These are phyloP conservation scores for Verbena officinalis DNA, from an alignment of 257 asterid species.

Conservation along the genomic window DNA sequence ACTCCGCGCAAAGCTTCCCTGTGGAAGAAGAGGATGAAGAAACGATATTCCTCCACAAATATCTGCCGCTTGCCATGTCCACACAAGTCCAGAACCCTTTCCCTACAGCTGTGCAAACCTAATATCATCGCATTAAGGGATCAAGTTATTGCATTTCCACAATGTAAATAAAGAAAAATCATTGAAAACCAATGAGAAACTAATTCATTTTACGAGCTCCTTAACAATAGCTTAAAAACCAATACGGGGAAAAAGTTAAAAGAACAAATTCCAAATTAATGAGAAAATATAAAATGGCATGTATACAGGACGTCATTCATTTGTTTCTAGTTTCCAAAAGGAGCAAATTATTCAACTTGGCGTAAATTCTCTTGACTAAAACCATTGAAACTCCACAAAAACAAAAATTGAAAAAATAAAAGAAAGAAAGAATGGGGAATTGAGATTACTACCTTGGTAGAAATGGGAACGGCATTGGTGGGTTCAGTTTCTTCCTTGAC, in stretches of 20 bases:
- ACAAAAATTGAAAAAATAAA: no score
- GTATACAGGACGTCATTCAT: neutral
- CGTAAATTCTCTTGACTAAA: neutral
- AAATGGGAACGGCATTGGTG: slow-evolving; percentile 37
- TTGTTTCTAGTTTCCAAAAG: neutral
- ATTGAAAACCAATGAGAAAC: slow-evolving; percentile 10
- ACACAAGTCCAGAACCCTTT: slow-evolving; percentile 79
- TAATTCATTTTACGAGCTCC: no score
- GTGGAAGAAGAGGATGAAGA: slow-evolving; percentile 41
- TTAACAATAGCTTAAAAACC: no score
- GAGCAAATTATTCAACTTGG: neutral
- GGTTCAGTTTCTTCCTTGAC: slow-evolving; percentile 37
- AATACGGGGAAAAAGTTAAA: neutral
- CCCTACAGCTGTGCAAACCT: slow-evolving; percentile 58
- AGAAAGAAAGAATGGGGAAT: no score
- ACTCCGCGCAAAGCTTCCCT: slow-evolving; percentile 44
- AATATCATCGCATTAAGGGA: slow-evolving; percentile 3
- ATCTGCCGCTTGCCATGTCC: slow-evolving; percentile 92
- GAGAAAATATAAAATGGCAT: neutral
- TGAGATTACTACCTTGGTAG: slow-evolving; percentile 43
- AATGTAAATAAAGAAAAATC: neutral
- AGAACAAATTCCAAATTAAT: neutral
- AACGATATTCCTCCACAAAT: slow-evolving; percentile 82
- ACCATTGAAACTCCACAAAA: neutral
- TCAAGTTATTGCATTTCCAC: neutral